A percentile compares a stretch with the other conserved stretches of the same genome.
Evolutionary conservation across 495 filamentous ascomycete genomes (phyloP).

Genomic region (Aspergillus egyptiacus): DNA sequence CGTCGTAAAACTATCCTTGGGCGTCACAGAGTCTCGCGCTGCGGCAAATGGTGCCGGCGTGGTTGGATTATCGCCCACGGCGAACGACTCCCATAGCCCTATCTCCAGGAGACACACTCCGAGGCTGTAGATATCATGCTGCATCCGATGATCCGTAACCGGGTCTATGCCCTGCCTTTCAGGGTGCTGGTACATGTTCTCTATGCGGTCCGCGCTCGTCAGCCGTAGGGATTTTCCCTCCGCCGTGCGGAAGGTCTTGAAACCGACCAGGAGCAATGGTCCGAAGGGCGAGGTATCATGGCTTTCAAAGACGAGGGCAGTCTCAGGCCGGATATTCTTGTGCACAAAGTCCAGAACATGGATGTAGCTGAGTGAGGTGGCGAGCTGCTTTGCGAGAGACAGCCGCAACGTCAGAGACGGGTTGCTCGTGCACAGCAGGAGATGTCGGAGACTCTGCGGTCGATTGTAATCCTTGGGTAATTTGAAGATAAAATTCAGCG

Average conservation of each 20-base stretch:
- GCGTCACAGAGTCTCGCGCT: neutral
- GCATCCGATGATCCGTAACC: neutral
- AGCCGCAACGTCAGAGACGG: slow-evolving; percentile 26
- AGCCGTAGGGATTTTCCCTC: neutral
- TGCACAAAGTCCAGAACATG: neutral
- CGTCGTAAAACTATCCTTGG: slow-evolving; percentile 29
- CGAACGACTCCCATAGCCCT: neutral
- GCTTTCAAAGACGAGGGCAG: too few species aligned
- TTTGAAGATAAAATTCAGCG: neutral
- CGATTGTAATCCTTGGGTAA: neutral
- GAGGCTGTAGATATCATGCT: slow-evolving; percentile 2
- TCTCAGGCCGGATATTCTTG: too few species aligned
- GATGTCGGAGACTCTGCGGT: neutral
- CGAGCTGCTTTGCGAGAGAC: slow-evolving; percentile 40
- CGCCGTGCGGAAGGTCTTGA: neutral
- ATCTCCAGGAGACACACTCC: slow-evolving; percentile 1
- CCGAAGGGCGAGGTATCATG: slow-evolving; percentile 12
- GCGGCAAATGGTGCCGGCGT: neutral
- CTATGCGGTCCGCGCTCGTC: neutral
- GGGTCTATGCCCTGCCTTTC: neutral
- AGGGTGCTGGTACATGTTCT: neutral
- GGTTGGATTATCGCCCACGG: neutral
- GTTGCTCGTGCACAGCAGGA: neutral
- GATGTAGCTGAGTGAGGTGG: slow-evolving; percentile 30
- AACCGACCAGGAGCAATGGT: neutral